Base-by-base conservation (phyloP, 75 land plant species). In the Adiantum capillusveneris region DNA sequence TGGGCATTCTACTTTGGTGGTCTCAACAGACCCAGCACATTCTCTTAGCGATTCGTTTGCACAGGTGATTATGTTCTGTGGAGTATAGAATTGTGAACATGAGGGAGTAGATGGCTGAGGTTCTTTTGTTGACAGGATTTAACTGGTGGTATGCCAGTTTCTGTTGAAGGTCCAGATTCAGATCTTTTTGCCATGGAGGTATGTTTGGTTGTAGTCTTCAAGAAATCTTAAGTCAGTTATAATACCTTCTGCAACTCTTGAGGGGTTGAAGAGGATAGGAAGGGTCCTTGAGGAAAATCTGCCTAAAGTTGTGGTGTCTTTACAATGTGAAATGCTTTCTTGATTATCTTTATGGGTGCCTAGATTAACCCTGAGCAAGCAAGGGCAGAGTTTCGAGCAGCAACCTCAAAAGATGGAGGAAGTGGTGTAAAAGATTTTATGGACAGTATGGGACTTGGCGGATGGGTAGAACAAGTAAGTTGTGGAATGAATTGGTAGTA, bases 11-110 rank as follows among this genome's bases (percentile, higher is more conserved):
- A 90, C 92, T 7, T 75, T 86, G 45, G 87, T 90, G 54, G 87
- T 90, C 14, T 90, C 96, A 42, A 90, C 91, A 28, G 96, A 90
- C 59, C 96, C 91, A 53, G 91, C 96, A 43, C 96, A 90, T 60
- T 90, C 96, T 21, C 66, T 90, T 25, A 90, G 92, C 49, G 96
- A 90, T 75, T 90, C 96, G 2, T 90, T 86, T 72, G 96, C 77
- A 20, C 92, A 86, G 82, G 96, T 81, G 58, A 37, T 34, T 9
- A 5, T 34, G 3, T 34, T 34, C 9, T 34, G 9, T 3, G 12
- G 52, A 24, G 21, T 50, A 11, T 50, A 21, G 3, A 20, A 21
- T 12, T 21, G 25, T 7, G 7, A 28, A 29, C 30, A 39, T 63
- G 56, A 18, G 19, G 14, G 24, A 34, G 49, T 46, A 3, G 5